These are phyloP conservation scores for Penicillium chermesinum DNA, from an alignment of 495 filamentous ascomycete species.

Conservation along the genomic window DNA sequence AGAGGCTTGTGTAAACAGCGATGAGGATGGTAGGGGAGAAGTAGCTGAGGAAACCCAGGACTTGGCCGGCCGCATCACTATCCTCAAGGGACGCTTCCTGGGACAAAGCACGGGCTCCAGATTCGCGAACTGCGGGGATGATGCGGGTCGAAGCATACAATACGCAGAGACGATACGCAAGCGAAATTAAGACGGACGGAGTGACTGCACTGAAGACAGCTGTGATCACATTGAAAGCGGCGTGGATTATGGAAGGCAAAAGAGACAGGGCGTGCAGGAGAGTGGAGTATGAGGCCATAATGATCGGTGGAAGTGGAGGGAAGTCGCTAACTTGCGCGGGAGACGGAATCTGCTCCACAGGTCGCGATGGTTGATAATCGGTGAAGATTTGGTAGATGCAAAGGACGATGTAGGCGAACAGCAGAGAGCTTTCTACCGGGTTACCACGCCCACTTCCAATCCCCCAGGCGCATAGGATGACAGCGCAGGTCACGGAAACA, in stretches of 20 bases:
- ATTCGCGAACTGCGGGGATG: conserved; percentile 85
- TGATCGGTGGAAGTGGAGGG: conserved; percentile 87
- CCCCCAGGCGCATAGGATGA: conserved; percentile 89
- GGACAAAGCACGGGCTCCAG: conserved; percentile 72
- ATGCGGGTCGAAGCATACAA: conserved; percentile 95
- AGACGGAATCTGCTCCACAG: conserved; percentile 48
- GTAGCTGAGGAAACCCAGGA: conserved; percentile 79
- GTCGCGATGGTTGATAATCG: conserved; percentile 79
- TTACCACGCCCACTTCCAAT: conserved; percentile 94
- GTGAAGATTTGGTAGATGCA: conserved; percentile 99
- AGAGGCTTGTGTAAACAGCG: conserved; percentile 90
- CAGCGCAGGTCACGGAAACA: conserved; percentile 80
- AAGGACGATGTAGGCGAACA: conserved; percentile 94
- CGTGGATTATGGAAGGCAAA: conserved; percentile 77
- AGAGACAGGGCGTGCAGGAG: conserved; percentile 76
- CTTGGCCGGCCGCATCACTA: conserved; percentile 69
- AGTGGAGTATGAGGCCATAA: conserved; percentile 98
- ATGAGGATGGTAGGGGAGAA: conserved; percentile 91
- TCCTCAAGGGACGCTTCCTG: conserved; percentile 83
- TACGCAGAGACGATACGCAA: conserved; percentile 87
- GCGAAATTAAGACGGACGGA: conserved; percentile 87
- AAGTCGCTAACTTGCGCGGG: conserved; percentile 68
- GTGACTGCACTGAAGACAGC: conserved; percentile 91
- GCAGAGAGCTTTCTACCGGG: conserved; percentile 88
- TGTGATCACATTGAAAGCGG: conserved; percentile 78